A percentile compares a stretch with the other conserved stretches of the same genome.
Evolutionary conservation across 768 basidiomycete species (phyloP).

Genomic region (Termitomyces heimii): DNA sequence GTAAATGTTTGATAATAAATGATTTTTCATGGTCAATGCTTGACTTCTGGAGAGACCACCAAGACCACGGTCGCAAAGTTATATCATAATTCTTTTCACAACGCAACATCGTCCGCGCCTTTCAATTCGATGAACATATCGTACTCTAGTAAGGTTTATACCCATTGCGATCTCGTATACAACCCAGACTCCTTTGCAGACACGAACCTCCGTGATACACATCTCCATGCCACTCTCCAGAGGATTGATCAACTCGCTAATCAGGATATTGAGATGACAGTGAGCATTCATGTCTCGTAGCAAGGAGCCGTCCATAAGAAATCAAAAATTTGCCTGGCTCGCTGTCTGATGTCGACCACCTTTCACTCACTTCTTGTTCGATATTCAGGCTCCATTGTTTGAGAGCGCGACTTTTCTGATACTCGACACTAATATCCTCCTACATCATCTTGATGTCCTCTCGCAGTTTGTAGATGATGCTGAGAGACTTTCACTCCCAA

Average conservation of each 20-base stretch:
- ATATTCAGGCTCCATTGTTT: conserved; percentile 32
- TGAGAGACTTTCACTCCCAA: conserved; percentile 40
- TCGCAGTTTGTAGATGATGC: conserved; percentile 60
- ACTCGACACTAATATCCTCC: conserved; percentile 75
- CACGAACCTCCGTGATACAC: conserved; percentile 14
- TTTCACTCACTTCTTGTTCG: conserved; percentile 4
- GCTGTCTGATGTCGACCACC: background rate
- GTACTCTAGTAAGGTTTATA: conserved; percentile 8
- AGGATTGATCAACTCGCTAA: conserved; percentile 52
- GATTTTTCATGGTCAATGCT: background rate
- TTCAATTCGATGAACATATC: conserved; percentile 1
- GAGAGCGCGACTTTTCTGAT: conserved; percentile 47
- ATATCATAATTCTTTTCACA: background rate
- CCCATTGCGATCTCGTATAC: background rate
- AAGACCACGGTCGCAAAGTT: background rate
- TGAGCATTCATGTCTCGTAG: conserved; percentile 22
- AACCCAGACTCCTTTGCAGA: background rate
- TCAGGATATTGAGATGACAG: conserved; percentile 72
- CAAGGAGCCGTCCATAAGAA: conserved; percentile 2
- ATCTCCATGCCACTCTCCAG: conserved; percentile 38
- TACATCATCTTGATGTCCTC: conserved; percentile 61
- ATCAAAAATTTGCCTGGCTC: background rate
- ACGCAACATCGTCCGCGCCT: background rate
- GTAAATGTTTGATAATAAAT: background rate
- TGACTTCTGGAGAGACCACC: background rate